Evolutionary conservation across 305 asterid species (phyloP), one percentile per base, ranked within the genome.

Genomic region (Solanum hybrid): DNA sequence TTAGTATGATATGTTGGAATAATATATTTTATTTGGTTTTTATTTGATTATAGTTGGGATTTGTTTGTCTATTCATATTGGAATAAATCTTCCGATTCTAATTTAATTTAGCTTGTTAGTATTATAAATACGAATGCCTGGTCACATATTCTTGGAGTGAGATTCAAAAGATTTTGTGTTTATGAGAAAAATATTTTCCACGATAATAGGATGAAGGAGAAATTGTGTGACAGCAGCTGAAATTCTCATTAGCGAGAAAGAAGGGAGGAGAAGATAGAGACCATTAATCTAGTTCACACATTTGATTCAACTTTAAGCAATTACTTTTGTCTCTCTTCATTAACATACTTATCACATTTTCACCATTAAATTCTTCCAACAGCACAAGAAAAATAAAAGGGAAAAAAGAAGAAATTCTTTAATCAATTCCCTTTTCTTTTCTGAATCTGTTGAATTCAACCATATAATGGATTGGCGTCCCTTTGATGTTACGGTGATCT

Each of bases 391-490:
- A 71, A 24, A 24, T 24, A 37, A 5, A 36, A 16, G 69, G 69
- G 9, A 39, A 37, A 33, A 84, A 18, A 46, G 61, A 26, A 51
- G 69, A 86, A 6, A 8, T 71, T 74, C 40, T 86, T 18, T 12
- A 36, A 87, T 40, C 40, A 84, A 84, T 84, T 84, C 42, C 28
- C 87, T 29, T 61, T 20, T 37, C n/a, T 26, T 10, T 51, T 31
- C 39, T 42, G 8, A 28, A 82, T 16, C 40, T 51, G 24, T 31
- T 84, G 80, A 16, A 91, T 89, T 84, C 79, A 89, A 37, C 33
- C 16, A 69, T 69, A 24, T 69, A 34, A 95, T 95, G 96, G 96
- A 95, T 89, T 95, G 91, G 92, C 94, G 97, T 20, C 94, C 95
- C 6, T 74, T 97, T 81, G 94, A 96, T 39, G 73, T 97, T 89